Evolutionary conservation across 129 eudicot genomes (phyloP).

Genomic region (Flaveria ramosissima): DNA sequence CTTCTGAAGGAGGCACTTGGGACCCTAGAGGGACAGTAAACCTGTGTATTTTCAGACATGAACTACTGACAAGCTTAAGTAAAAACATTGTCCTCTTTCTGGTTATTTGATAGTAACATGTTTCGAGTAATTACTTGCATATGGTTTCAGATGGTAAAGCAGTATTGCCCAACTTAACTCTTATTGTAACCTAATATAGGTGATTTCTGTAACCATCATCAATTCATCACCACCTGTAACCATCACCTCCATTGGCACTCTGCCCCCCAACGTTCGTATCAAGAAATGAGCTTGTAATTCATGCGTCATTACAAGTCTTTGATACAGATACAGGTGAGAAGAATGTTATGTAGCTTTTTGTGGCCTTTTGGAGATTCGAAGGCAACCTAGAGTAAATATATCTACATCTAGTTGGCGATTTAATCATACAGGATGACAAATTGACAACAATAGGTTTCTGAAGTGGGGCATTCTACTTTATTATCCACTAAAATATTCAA

Average conservation of each 20-base stretch:
- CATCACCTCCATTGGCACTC: too few relatives aligned
- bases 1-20: constrained; percentile 84
- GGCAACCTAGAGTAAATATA: neutral
- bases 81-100: neutral
- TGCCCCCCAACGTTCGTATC: too few relatives aligned
- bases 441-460: neutral
- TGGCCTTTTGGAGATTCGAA: neutral
- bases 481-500: neutral
- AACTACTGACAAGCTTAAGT: neutral
- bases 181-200: neutral
- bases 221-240: too few relatives aligned
- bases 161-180: neutral
- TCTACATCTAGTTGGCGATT: neutral
- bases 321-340: neutral
- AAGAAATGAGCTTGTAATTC: too few relatives aligned
- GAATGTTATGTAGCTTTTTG: neutral
- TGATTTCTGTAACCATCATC: neutral
- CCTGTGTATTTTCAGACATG: neutral
- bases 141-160: too few relatives aligned
- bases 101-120: too few relatives aligned
- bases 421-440: neutral
- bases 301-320: neutral
- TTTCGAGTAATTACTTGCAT: neutral
- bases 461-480: neutral
- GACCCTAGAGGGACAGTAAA: constrained; percentile 65